A percentile compares a stretch with the other conserved stretches of the same genome.
These are phyloP conservation scores for Cunninghamia lanceolata DNA, from an alignment of 75 land plant species.

Conservation along the genomic window DNA sequence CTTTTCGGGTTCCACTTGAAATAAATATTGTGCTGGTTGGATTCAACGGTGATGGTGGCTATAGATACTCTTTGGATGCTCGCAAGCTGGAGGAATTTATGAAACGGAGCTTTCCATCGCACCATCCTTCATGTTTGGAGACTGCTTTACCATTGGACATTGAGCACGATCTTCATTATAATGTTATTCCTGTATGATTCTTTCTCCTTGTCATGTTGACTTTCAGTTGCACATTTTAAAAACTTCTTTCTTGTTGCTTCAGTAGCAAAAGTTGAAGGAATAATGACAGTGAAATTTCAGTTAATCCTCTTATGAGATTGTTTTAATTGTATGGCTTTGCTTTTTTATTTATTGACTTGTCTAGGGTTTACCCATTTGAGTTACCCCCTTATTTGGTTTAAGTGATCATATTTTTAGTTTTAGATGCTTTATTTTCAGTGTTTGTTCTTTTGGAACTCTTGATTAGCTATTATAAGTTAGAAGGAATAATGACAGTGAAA, in stretches of 20 bases:
- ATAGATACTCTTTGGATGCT: constrained; percentile 65
- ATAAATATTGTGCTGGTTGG: constrained; percentile 91
- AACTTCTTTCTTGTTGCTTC: background rate
- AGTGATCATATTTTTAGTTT: background rate
- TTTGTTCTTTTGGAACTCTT: background rate
- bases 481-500: background rate
- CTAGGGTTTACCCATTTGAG: background rate
- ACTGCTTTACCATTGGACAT: constrained; percentile 87
- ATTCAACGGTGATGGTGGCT: constrained; percentile 88
- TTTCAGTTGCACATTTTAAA: background rate
- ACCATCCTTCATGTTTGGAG: constrained; percentile 88
- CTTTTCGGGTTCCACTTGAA: constrained; percentile 91
- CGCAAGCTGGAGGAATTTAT: constrained; percentile 66
- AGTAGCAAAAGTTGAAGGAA: background rate
- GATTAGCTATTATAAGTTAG: background rate
- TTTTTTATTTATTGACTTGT: background rate
- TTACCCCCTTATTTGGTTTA: background rate
- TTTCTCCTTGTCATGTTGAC: background rate
- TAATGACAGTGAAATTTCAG: background rate
- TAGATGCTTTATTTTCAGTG: background rate
- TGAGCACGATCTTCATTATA: constrained; percentile 87
- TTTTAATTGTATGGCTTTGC: no score
- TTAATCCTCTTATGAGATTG: background rate
- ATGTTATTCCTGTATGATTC: constrained; percentile 76
- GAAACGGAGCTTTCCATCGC: constrained; percentile 64